Evolutionary conservation across 2,329 filamentous ascomycete genomes (phyloP).

Genomic region (Pyricularia sp.): DNA sequence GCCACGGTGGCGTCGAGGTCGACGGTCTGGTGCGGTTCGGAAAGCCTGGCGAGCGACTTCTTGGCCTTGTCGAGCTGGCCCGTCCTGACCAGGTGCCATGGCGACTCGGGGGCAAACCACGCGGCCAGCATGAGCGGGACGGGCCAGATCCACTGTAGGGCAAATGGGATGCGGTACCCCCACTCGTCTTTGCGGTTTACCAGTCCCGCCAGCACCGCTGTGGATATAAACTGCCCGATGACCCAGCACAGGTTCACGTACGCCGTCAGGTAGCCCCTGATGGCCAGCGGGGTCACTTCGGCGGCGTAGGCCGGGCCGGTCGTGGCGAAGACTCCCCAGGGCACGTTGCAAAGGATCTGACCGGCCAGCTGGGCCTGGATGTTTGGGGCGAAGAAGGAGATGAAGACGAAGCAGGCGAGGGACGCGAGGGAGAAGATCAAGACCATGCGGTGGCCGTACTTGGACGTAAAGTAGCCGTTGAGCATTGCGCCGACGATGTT

Average conservation of each 20-base stretch:
- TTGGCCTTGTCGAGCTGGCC: conserved; percentile 21
- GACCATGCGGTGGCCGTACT: conserved; percentile 33
- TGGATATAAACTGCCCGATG: conserved; percentile 18
- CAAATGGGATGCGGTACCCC: conserved; percentile 27
- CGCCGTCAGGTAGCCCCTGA: conserved; percentile 32
- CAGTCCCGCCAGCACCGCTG: conserved; percentile 15
- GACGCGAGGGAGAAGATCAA: conserved; percentile 31
- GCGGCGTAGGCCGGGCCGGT: conserved; percentile 32
- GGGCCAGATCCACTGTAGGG: conserved; percentile 23
- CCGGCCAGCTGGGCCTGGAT: conserved; percentile 32
- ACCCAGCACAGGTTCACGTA: conserved; percentile 35
- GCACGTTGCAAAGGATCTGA: conserved; percentile 27
- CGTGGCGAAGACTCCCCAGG: conserved; percentile 37
- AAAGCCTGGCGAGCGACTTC: conserved; percentile 22
- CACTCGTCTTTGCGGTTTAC: conserved; percentile 10
- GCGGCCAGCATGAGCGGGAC: conserved; percentile 12
- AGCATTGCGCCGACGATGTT: conserved; percentile 28
- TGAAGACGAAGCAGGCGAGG: conserved; percentile 34
- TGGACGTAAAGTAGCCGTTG: conserved; percentile 31
- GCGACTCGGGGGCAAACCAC: conserved; percentile 15
- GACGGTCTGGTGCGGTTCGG: conserved; percentile 17
- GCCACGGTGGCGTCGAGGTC: conserved; percentile 20
- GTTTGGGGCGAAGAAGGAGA: conserved; percentile 37
- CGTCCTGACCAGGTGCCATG: conserved; percentile 10
- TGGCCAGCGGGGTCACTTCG: conserved; percentile 30